Evolutionary conservation across 768 basidiomycete species (phyloP).

Genomic region (Fibroporia radiculosa): DNA sequence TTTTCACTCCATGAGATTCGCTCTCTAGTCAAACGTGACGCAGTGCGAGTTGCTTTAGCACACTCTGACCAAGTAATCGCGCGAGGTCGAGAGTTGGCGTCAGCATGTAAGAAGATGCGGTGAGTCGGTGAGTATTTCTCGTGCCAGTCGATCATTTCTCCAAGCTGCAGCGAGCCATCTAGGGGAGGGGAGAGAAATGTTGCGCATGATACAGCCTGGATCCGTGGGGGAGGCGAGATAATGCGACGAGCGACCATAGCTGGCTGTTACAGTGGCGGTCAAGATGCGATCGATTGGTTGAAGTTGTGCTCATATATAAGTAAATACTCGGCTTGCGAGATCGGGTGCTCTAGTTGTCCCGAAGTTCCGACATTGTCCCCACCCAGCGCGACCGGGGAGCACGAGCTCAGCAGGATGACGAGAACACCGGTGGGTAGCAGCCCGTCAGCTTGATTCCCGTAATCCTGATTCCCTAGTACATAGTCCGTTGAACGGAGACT

Average conservation of each 20-base stretch:
- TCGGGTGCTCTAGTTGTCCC: too few species aligned
- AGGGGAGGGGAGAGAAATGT: conserved; percentile 28
- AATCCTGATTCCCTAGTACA: too few species aligned
- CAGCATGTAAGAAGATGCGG: conserved; percentile 23
- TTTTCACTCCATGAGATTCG: conserved; percentile 4
- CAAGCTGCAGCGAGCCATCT: conserved; percentile 24
- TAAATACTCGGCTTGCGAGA: too few species aligned
- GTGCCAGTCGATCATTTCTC: conserved; percentile 30
- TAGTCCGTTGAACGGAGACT: too few species aligned
- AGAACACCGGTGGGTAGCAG: too few species aligned
- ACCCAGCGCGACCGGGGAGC: too few species aligned
- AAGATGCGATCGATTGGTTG: too few species aligned
- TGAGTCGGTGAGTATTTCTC: conserved; percentile 22
- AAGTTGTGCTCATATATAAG: too few species aligned
- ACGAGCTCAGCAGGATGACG: too few species aligned
- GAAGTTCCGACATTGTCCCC: too few species aligned
- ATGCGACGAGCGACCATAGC: neutral
- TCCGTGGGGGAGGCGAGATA: neutral
- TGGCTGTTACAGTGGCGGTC: too few species aligned
- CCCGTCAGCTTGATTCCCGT: too few species aligned
- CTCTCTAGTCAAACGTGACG: conserved; percentile 13
- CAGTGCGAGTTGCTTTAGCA: conserved; percentile 20
- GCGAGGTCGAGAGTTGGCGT: conserved; percentile 8
- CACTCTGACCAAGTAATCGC: conserved; percentile 21
- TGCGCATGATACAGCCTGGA: conserved; percentile 17